A percentile compares a stretch with the other conserved stretches of the same genome.
phyloP scores from a whole-genome alignment of 495 filamentous ascomycete species.

The Talaromyces stipitatus region DNA sequence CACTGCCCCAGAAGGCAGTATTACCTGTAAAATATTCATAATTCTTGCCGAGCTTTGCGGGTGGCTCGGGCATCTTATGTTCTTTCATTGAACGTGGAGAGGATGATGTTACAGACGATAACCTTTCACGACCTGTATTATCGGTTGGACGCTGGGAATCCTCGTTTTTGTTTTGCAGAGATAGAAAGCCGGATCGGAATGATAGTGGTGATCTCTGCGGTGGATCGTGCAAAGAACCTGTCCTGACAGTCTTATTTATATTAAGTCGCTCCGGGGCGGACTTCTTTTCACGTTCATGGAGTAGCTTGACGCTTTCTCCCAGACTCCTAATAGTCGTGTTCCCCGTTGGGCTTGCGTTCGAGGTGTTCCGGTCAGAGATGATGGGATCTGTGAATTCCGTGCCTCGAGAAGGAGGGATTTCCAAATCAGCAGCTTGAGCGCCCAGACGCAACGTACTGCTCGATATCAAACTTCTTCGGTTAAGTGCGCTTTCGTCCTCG shows the following conservation, averaged over 20 bases:
- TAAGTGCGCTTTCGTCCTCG: conserved; percentile 34
- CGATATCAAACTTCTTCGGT: conserved; percentile 43
- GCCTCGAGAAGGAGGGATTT: conserved; percentile 58
- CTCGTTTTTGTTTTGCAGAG: conserved; percentile 42
- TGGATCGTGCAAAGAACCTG: conserved; percentile 38
- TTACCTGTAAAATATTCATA: conserved; percentile 91
- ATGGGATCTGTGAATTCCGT: conserved; percentile 68
- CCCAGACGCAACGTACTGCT: conserved; percentile 33
- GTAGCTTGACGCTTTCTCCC: conserved; percentile 64
- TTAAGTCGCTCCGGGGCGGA: conserved; percentile 49
- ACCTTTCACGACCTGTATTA: conserved; percentile 63
- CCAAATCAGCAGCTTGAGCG: conserved; percentile 42
- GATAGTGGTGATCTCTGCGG: conserved; percentile 63
- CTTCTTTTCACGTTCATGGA: conserved; percentile 51
- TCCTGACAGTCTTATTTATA: conserved; percentile 48
- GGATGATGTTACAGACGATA: conserved; percentile 69
- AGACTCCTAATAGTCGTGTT: conserved; percentile 58
- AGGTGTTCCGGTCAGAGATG: conserved; percentile 56
- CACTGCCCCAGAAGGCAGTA: conserved; percentile 79
- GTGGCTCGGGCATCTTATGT: conserved; percentile 20
- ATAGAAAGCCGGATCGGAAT: conserved; percentile 60
- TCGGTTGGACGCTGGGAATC: conserved; percentile 32
- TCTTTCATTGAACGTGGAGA: conserved; percentile 17
- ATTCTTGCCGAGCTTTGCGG: conserved; percentile 55
- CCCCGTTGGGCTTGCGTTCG: conserved; percentile 66